phyloP scores from a whole-genome alignment of 2,329 filamentous ascomycete genomes.

The Catunica adiposa region DNA sequence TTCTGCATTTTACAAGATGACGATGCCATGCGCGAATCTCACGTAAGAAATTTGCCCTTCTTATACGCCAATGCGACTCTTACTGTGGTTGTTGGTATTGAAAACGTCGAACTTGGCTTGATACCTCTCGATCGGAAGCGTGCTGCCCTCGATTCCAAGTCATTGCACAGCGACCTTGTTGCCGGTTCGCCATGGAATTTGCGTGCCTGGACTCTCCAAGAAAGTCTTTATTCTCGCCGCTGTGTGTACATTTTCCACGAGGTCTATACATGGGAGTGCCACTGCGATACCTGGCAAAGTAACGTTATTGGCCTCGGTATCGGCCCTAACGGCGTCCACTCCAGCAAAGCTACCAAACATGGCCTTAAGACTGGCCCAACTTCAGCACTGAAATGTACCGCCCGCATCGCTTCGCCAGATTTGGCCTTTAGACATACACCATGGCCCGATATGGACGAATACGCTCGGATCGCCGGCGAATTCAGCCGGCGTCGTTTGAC shows the following conservation, averaged over 20 bases:
- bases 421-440: constrained; percentile 26
- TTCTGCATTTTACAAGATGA: constrained; percentile 31
- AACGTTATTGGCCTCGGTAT: constrained; percentile 11
- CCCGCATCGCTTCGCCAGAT: constrained; percentile 20
- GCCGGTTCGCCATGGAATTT: constrained; percentile 24
- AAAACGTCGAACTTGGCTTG: constrained; percentile 25
- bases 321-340: neutral
- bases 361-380: neutral
- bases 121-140: constrained; percentile 23
- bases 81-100: constrained; percentile 28
- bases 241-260: constrained; percentile 29
- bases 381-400: constrained; percentile 21
- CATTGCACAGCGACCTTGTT: constrained; percentile 25
- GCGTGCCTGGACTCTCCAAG: constrained; percentile 29
- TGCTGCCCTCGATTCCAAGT: constrained; percentile 15
- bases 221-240: constrained; percentile 27
- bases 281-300: constrained; percentile 27
- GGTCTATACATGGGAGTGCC: constrained; percentile 29
- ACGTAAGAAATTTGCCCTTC: constrained; percentile 29
- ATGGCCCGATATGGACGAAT: constrained; percentile 32
- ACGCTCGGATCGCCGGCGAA: constrained; percentile 27
- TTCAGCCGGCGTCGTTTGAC: constrained; percentile 27
- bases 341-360: neutral
- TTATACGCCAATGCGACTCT: constrained; percentile 30
- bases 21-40: constrained; percentile 23